phyloP scores from a whole-genome alignment of 306 rosid species.

The Quercus cerris region DNA sequence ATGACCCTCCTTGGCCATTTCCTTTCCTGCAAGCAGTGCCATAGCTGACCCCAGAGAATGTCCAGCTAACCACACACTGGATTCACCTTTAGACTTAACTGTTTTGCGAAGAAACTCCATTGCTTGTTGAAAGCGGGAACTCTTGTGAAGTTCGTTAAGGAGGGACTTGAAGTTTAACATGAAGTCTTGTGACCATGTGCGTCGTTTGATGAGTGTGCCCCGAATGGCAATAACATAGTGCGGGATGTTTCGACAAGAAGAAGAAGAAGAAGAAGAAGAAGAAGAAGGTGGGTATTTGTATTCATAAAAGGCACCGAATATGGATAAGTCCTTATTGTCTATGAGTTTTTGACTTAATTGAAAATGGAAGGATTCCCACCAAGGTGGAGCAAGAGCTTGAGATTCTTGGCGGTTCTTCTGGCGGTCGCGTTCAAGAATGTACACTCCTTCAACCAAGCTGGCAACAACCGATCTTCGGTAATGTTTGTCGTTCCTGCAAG shows the following conservation, averaged over 20 bases:
- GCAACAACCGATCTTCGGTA: slow-evolving; percentile 21
- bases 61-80: slow-evolving; percentile 33
- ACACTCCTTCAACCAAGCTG: slow-evolving; percentile 21
- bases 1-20: slow-evolving; percentile 20
- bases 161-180: background rate
- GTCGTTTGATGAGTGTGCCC: background rate
- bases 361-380: slow-evolving; percentile 33
- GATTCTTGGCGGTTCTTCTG: slow-evolving; percentile 6
- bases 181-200: background rate
- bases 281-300: background rate
- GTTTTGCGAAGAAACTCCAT: background rate
- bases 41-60: slow-evolving; percentile 38
- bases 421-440: slow-evolving; percentile 8
- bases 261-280: background rate
- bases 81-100: background rate
- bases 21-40: slow-evolving; percentile 24
- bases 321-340: slow-evolving; percentile 4
- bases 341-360: background rate
- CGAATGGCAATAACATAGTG: slow-evolving; percentile 29
- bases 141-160: background rate
- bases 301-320: slow-evolving; percentile 17
- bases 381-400: slow-evolving; percentile 9
- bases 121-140: slow-evolving; percentile 13
- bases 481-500: background rate
- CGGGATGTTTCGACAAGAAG: background rate